Base-by-base conservation (phyloP, 2,329 filamentous ascomycete genomes). In the Ambrosiella beaveri region DNA sequence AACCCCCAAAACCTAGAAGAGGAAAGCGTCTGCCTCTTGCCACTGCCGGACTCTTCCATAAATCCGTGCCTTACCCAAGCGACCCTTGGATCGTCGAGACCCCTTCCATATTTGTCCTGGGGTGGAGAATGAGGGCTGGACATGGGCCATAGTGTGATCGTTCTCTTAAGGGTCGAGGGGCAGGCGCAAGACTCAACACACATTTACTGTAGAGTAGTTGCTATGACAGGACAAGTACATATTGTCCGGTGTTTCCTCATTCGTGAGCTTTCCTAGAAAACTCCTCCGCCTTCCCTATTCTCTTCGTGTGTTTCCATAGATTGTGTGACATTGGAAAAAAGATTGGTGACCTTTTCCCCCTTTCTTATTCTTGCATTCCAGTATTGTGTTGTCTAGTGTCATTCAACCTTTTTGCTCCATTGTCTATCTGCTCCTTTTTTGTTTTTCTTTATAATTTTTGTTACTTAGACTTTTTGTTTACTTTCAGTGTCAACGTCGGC, bases 381-480 rank as follows among this genome's bases (percentile, higher is more conserved):
- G 19, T 11, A 36, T 19, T 40, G 40, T 41, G 52, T 41, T 44
- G 40, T 54, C 19, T 36, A 40, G 38, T 40, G 12, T 50, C 50
- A 12, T 38, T 47, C 39, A 39, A 35, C 12, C 41, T 27, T 15
- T 54, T 54, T 17, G 19, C 15, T 59, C 17, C 35, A 35, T 37
- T n/a, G 54, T 45, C 41, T 38, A 44, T 53, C 35, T 52, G 3
- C 4, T 54, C 9, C 27, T 56, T 44, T 50, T 49, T 44, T 40
- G 45, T 5, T 45, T 57, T 58, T 40, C 35, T 58, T 19, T 36
- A 7, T 15, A 57, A 41, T 15, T 38, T 35, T 19, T 62, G 15
- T 62, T 56, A 49, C 62, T 59, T 27, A 27, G 3, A 27, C 36
- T 41, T 63, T 63, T 57, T 57, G 58, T 56, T 50, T 58, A 57